phyloP scores from a whole-genome alignment of 805 yeast species.

The Candida mattraensis region DNA sequence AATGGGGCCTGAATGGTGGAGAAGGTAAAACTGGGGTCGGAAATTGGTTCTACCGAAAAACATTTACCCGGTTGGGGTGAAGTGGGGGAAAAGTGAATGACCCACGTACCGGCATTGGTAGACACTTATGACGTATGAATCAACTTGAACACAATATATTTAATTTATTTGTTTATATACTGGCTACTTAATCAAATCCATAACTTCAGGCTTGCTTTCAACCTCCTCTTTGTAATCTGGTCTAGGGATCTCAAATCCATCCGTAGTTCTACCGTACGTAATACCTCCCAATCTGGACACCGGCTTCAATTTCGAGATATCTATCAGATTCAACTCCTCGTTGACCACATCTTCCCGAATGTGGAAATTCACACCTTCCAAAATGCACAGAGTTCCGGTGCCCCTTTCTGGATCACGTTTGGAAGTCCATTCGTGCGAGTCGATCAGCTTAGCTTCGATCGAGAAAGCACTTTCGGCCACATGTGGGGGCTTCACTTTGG shows the following conservation, averaged over 20 bases:
- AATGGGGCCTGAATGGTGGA: too few relatives aligned
- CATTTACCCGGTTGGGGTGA: too few relatives aligned
- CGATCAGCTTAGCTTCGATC: conserved; percentile 50
- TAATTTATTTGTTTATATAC: too few relatives aligned
- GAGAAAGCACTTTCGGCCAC: conserved; percentile 62
- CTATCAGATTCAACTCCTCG: conserved; percentile 39
- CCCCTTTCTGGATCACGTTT: conserved; percentile 31
- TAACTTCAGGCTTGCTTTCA: conserved; percentile 6
- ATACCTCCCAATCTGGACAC: conserved; percentile 54
- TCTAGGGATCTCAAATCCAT: conserved; percentile 46
- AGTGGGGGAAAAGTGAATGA: too few relatives aligned
- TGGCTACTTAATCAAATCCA: conserved; percentile 2
- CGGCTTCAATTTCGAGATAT: conserved; percentile 48
- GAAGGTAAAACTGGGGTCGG: too few relatives aligned
- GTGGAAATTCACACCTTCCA: conserved; percentile 58
- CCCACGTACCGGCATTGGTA: too few relatives aligned
- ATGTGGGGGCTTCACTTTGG: conserved; percentile 48
- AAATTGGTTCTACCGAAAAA: too few relatives aligned
- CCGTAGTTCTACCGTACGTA: conserved; percentile 43
- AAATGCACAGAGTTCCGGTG: conserved; percentile 40
- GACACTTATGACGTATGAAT: too few relatives aligned
- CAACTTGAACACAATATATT: too few relatives aligned
- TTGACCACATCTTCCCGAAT: conserved; percentile 52
- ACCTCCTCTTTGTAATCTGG: conserved; percentile 35
- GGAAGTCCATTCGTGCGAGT: conserved; percentile 44